Evolutionary conservation across 148 eudicot genomes (phyloP).

Genomic region (Dianthus caryophyllus): DNA sequence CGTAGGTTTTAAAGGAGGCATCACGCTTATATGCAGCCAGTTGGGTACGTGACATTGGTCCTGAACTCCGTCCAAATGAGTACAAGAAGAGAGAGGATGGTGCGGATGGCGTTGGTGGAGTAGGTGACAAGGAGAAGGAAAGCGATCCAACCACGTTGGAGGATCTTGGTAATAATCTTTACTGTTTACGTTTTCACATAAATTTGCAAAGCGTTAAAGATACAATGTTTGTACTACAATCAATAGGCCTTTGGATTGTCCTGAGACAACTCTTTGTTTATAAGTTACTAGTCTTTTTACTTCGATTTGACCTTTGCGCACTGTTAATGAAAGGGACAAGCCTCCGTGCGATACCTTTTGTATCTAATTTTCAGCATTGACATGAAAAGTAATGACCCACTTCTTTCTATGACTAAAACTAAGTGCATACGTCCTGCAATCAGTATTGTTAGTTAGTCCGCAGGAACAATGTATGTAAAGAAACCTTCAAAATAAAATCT

Average conservation of each 20-base stretch:
- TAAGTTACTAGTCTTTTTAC: neutral
- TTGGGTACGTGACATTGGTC: conserved; percentile 97
- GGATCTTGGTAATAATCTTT: conserved; percentile 64
- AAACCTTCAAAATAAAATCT: no score
- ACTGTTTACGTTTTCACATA: neutral
- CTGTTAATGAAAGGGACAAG: neutral
- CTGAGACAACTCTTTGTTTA: neutral
- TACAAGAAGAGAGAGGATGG: conserved; percentile 47
- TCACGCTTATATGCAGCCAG: conserved; percentile 74
- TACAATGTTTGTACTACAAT: neutral
- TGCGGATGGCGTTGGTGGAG: conserved; percentile 31
- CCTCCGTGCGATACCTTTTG: neutral
- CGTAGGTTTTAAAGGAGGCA: conserved; percentile 78
- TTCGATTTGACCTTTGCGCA: neutral
- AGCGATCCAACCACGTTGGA: conserved; percentile 74
- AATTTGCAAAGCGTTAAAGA: neutral
- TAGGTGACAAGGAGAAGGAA: conserved; percentile 27
- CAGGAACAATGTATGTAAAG: no score
- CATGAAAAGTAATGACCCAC: conserved; percentile 1
- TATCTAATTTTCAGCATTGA: neutral
- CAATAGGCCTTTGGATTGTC: neutral
- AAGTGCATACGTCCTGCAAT: no score
- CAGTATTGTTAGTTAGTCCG: no score
- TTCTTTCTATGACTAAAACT: neutral
- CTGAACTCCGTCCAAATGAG: conserved; percentile 74